Base-by-base conservation (phyloP, 192 early-diverging fungal species). In the Podila verticillata region DNA sequence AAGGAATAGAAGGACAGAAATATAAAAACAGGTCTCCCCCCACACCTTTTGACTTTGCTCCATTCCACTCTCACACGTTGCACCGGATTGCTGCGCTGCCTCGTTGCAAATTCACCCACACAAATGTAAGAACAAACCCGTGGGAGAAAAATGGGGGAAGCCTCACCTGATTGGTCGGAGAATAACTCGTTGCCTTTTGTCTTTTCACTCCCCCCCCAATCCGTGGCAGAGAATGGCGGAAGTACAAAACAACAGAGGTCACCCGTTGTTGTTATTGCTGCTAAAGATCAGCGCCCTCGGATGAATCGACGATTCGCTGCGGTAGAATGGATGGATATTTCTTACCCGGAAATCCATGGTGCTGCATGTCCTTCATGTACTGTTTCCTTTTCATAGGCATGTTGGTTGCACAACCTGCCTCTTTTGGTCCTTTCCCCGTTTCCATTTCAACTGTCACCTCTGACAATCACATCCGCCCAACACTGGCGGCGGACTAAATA, bases 101-200 rank as follows among this genome's bases (percentile, higher is more conserved):
- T 44, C 61, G 39, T 39, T n/a, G n/a, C n/a, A n/a, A 39, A 36
- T 63, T 32, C 39, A 10, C 39, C 60, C 22, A 9, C 60, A n/a
- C 3, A 24, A 12, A 28, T 24, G 7, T 8, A 20, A 9, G 3
- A 15, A 19, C 48, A 20, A 17, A 32, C 63, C 70, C 70, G 70
- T 72, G 70, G 70, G 70, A 72, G 64, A 62, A 72, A 72, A 72
- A 57, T 24, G 70, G 70, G 70, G 70, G 59, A 66, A 0, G 30
- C 51, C n/a, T 3, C 22, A 22, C 29, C 31, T 56, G 49, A 66
- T 66, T 66, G 65, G 65, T 47, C 51, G 51, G 28, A 31, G 26
- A 31, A 7, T 30, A 17, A 32, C 28, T 1, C 24, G 7, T 60
- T 60, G 15, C 9, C 29, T 32, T 32, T 60, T 60, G 5, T 60